Evolutionary conservation across 345 rosid genomes (phyloP), one percentile per base, ranked within the genome.

Genomic region (Raphanus raphanistrum): DNA sequence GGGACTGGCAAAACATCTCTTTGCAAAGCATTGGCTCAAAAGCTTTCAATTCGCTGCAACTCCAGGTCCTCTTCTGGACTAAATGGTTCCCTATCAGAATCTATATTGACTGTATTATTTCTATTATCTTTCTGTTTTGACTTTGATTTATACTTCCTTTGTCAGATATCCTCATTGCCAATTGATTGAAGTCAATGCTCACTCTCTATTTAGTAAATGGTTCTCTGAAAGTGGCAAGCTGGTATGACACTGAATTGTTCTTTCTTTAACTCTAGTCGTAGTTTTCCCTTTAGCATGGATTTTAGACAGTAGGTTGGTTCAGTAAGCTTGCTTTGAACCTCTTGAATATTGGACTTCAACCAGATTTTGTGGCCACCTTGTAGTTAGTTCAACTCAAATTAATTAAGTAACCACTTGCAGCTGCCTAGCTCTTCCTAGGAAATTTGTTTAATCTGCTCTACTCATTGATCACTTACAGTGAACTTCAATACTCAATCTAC

Each of bases 171-270:
- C 91, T 6, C 96, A 92, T 72, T 84, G 93, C 85, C 98, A 95
- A 82, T 69, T 95, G 88, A 76, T 95, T 76, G 98, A 95, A 88
- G 99, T 95, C 80, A 95, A 95, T 85, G 99, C 99, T 48, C 99
- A 95, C 82, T 92, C 99, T 71, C 85, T 95, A 75, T 95, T 95
- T 78, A 95, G 99, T 79, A 95, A 95, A 88, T 95, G 99, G 99
- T 92, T 95, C 84, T 95, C 99, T 48, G 99, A 95, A 83, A 95
- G 99, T 74, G 99, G 99, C 80, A 95, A 95, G 80, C 83, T 95
- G 97, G 99, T 95, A 85, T 16, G 90, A 81, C 58, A n/a, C 31
- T 67, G 2, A 66, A 54, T 26, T 55, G 1, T 11, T 17, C 71
- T 41, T 33, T 63, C 60, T 21, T 63, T 43, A 38, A 3, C 63